Conservation (phyloP, 116 monocot species). For the Zostera marina region DNA sequence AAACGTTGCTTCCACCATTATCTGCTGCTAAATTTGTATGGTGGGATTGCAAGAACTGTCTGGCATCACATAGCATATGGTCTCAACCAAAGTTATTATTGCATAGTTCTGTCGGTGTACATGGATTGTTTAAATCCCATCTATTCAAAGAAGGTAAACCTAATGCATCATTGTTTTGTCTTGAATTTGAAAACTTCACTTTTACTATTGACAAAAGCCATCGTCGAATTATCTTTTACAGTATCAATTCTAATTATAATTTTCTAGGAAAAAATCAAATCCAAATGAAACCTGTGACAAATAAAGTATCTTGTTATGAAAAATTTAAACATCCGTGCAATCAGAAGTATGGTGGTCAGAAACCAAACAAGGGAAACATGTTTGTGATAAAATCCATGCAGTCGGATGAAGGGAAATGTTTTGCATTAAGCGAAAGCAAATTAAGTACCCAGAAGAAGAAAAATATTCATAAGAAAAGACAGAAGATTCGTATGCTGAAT, state of each 20-base stretch:
- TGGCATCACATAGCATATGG: slow-evolving; percentile 11
- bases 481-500: slow-evolving; percentile 33
- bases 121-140: not conserved
- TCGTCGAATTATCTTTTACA: not conserved
- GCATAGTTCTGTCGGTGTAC: not conserved
- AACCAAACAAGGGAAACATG: not conserved
- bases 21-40: slow-evolving; percentile 28
- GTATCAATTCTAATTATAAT: not conserved
- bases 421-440: not conserved
- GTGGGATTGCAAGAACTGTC: slow-evolving; percentile 36
- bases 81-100: not conserved
- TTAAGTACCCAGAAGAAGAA: not conserved
- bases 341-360: not conserved
- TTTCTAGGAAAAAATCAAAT: not conserved
- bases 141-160: not conserved
- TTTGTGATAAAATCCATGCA: not conserved
- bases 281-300: not conserved
- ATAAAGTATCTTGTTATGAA: not conserved
- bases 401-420: not conserved
- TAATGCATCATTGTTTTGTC: not conserved
- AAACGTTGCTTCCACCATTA: slow-evolving; percentile 15
- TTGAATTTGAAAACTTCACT: not conserved
- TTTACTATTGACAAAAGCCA: not conserved
- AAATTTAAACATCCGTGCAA: not conserved
- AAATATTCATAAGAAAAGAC: slow-evolving; percentile 17